Percentiles rank a stretch among this genome's conserved stretches.
phyloP scores from a whole-genome alignment of 2,329 filamentous ascomycete genomes.

The Immersiporthe knoxdaviesiana region DNA sequence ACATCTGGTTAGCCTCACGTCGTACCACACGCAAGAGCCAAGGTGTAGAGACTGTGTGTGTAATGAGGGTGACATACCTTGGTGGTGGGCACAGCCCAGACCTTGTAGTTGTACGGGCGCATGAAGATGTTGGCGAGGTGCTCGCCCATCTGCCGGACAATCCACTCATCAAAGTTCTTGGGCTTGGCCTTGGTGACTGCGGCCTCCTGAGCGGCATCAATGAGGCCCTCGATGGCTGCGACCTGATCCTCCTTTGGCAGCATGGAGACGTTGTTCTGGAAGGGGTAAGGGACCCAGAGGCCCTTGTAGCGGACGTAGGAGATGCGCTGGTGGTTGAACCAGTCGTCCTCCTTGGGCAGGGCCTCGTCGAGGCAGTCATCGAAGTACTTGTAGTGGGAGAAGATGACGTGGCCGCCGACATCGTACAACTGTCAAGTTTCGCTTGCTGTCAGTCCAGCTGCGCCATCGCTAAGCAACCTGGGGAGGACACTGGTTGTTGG shows the following conservation, averaged over 20 bases:
- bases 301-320: conserved; percentile 98
- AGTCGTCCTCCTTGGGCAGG: conserved; percentile 89
- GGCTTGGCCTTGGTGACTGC: conserved; percentile 90
- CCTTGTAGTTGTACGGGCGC: conserved; percentile 99
- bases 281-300: conserved; percentile 97
- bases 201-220: conserved; percentile 87
- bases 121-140: conserved; percentile 96
- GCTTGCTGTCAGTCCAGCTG: neutral
- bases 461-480: neutral
- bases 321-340: conserved; percentile 97
- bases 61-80: conserved; percentile 79
- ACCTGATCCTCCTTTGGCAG: conserved; percentile 97
- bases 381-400: conserved; percentile 99
- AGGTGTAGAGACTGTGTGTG: neutral
- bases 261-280: conserved; percentile 99
- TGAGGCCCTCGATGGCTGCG: conserved; percentile 90
- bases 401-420: conserved; percentile 97
- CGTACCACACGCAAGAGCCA: neutral
- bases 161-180: conserved; percentile 98
- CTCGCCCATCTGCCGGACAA: conserved; percentile 85
- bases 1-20: conserved; percentile 13
- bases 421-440: conserved; percentile 79
- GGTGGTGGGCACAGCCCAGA: conserved; percentile 97
- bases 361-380: conserved; percentile 98
- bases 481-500: conserved; percentile 6